Base-by-base conservation (phyloP, 805 yeast genomes). In the Cyberlindnera americana region DNA sequence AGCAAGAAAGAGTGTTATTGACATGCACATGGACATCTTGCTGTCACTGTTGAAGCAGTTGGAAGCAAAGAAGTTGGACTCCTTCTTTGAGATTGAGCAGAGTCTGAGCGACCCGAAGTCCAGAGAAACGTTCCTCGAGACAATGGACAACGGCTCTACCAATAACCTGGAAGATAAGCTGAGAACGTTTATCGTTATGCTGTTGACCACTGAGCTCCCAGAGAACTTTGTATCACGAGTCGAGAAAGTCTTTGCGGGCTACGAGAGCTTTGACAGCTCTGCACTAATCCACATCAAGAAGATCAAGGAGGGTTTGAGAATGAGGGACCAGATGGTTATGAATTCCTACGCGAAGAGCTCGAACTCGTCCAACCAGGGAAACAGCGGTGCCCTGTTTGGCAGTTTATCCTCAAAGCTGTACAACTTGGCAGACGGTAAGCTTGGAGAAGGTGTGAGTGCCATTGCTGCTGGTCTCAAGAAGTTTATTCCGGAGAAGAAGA, bases 1-100 rank as follows among this genome's bases (percentile, higher is more conserved):
- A 0, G 85, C 88, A 6, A 77, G 95, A 53, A 93, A 93, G 61
- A 72, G 79, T 38, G 78, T 88, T 23, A 82, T 93, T 52, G 99
- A 93, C 65, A 85, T 87, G 81, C 99, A 93, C 65, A 91, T 93
- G 96, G 89, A 87, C 54, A 90, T 93, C 19, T 77, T 95, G 46
- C 86, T 96, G 9, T 77, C 89, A 15, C 67, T 93, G 37, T 73
- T 93, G 44, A 79, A 81, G 56, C 88, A 89, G 49, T 70, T 93
- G 44, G 93, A 91, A 54, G 80, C 83, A n/a, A 83, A 91, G 49
- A 81, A 82, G 14, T 71, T 93, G 50, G 99, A 95, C 55, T 79
- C 89, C 40, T 84, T 90, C 52, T 93, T 91, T 61, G 98, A 93
- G 64, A 79, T 93, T 45, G 99, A 93, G 65, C 97, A 91, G 59